Conservation (phyloP, 257 asterid species). For the Lycium barbarum region DNA sequence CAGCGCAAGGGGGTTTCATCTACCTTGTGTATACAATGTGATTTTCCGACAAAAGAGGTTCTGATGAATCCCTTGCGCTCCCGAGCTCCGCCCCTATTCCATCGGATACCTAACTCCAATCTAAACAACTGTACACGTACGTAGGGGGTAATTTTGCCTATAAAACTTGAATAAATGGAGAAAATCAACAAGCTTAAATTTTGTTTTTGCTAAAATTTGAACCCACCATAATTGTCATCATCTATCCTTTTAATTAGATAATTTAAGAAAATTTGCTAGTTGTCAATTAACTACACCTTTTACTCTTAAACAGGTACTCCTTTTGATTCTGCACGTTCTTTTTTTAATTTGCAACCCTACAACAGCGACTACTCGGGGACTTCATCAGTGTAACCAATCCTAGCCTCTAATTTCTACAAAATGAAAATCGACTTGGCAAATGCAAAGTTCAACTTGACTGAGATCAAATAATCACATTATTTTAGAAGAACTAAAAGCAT, state of each 20-base stretch:
- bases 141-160: too few species aligned
- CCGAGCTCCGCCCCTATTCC: too few species aligned
- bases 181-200: not conserved
- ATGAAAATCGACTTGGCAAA: not conserved
- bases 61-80: too few species aligned
- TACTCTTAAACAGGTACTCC: not conserved
- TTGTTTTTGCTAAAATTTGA: not conserved
- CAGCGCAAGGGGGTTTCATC: too few species aligned
- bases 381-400: not conserved
- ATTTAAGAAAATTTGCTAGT: not conserved
- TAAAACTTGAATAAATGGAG: too few species aligned
- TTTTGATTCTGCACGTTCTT: not conserved
- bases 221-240: not conserved
- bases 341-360: not conserved
- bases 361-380: not conserved
- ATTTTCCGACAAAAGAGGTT: too few species aligned
- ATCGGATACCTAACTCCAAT: not conserved
- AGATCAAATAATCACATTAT: not conserved
- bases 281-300: not conserved
- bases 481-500: not conserved
- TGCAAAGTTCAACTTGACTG: too few species aligned
- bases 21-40: too few species aligned
- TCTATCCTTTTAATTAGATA: not conserved
- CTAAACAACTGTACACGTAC: too few species aligned
- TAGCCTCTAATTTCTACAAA: not conserved